Evolutionary conservation across 495 filamentous ascomycete species (phyloP).

Genomic region (Cladorrhinum samala): DNA sequence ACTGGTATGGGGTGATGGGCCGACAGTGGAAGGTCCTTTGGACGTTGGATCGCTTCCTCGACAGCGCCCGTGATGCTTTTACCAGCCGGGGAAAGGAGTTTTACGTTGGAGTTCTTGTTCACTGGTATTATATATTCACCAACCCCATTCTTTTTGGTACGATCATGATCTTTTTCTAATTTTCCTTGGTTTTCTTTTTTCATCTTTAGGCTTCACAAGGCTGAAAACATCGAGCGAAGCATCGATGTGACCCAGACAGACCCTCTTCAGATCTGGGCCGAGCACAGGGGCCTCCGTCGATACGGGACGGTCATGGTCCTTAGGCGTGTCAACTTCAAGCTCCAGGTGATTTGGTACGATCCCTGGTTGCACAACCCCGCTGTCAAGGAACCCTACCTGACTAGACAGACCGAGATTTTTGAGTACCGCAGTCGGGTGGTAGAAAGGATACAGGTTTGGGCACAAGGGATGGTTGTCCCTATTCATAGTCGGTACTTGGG

Average conservation of each 20-base stretch:
- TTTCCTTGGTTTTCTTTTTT: neutral
- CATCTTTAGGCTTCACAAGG: neutral
- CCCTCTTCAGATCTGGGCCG: neutral
- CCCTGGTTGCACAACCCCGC: neutral
- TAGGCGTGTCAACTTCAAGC: neutral
- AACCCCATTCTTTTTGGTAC: too few relatives aligned
- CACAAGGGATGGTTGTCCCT: neutral
- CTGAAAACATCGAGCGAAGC: neutral
- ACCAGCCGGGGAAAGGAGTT: neutral
- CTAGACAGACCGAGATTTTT: neutral
- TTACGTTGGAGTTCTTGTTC: neutral
- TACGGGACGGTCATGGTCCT: slow-evolving; percentile 1
- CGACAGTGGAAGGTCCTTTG: neutral
- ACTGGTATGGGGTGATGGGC: neutral
- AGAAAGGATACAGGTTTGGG: neutral
- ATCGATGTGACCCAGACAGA: neutral
- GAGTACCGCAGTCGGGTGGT: neutral
- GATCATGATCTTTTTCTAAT: too few relatives aligned
- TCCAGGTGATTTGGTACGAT: slow-evolving; percentile 3
- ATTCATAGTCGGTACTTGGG: neutral
- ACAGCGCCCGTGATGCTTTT: neutral
- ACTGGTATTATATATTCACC: too few relatives aligned
- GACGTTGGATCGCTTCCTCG: neutral
- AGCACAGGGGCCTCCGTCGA: neutral
- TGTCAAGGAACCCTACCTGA: neutral